These are phyloP conservation scores for Geranium incanum DNA, from an alignment of 441 rosid species.

Conservation along the genomic window DNA sequence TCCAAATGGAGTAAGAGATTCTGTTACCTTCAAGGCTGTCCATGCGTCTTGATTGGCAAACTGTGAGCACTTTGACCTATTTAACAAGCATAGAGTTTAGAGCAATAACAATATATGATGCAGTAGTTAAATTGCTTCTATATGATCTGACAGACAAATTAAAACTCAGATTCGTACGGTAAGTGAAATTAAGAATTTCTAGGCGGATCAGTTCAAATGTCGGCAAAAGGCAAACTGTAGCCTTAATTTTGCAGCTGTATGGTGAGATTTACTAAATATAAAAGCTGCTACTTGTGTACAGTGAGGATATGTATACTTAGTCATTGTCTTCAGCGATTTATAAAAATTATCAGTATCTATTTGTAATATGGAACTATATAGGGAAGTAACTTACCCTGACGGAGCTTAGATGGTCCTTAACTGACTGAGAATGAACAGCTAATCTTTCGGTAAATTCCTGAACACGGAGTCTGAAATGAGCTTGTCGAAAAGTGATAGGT, in stretches of 20 bases:
- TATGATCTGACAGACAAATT: not conserved
- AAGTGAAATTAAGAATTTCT: slow-evolving; percentile 2
- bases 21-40: slow-evolving; percentile 53
- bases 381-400: slow-evolving; percentile 46
- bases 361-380: not conserved
- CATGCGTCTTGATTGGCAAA: slow-evolving; percentile 61
- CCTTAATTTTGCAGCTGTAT: not conserved
- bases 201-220: not conserved
- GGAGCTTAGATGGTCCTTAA: slow-evolving; percentile 45
- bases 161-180: not conserved
- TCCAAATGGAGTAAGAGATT: not conserved
- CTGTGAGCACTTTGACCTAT: slow-evolving; percentile 72
- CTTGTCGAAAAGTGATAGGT: not conserved
- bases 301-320: not conserved
- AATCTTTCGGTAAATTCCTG: slow-evolving; percentile 85
- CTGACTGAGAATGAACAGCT: slow-evolving; percentile 63
- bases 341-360: not conserved
- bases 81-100: slow-evolving; percentile 17
- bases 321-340: not conserved
- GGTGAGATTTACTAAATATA: not conserved
- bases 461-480: slow-evolving; percentile 10
- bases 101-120: slow-evolving; percentile 3
- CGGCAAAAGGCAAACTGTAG: not conserved
- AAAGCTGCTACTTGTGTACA: not conserved
- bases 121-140: not conserved